Conservation (phyloP, 306 rosid species). For the Quercus wislizeni region DNA sequence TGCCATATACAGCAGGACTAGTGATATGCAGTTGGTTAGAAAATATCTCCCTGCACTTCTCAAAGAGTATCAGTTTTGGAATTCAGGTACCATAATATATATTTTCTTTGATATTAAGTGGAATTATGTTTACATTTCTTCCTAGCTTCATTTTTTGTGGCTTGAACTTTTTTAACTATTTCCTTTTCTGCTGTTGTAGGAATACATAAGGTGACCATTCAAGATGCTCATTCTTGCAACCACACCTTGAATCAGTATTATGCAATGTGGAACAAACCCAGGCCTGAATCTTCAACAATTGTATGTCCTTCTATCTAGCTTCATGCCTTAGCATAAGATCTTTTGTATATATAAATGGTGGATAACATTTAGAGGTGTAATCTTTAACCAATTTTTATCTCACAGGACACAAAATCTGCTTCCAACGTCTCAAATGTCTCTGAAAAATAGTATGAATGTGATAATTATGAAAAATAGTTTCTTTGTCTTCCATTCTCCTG, state of each 20-base stretch:
- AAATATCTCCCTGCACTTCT: background rate
- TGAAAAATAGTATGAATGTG: slow-evolving; percentile 34
- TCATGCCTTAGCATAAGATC: slow-evolving; percentile 4
- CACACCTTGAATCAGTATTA: slow-evolving; percentile 64
- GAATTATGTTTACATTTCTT: slow-evolving; percentile 10
- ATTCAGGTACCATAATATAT: slow-evolving; percentile 55
- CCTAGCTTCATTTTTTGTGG: slow-evolving; percentile 5
- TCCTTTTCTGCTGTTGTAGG: slow-evolving; percentile 40
- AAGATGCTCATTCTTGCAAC: slow-evolving; percentile 49
- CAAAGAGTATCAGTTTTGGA: slow-evolving; percentile 86
- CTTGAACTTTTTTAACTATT: slow-evolving; percentile 4
- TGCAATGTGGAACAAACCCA: slow-evolving; percentile 90
- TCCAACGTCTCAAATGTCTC: slow-evolving; percentile 49
- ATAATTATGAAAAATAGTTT: background rate
- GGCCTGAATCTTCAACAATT: slow-evolving; percentile 73
- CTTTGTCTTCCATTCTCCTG: background rate
- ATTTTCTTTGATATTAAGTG: background rate
- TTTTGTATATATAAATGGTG: slow-evolving; percentile 12
- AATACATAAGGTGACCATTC: slow-evolving; percentile 61
- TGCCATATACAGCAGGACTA: slow-evolving; percentile 62
- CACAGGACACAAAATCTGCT: slow-evolving; percentile 66
- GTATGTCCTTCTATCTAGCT: slow-evolving; percentile 37
- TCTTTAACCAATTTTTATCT: slow-evolving; percentile 5
- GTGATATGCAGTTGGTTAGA: slow-evolving; percentile 54
- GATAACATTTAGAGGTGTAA: slow-evolving; percentile 4